Percentiles rank a stretch among this genome's conserved stretches.
Conservation (phyloP, 495 filamentous ascomycete species). For the Penicillium herquei region DNA sequence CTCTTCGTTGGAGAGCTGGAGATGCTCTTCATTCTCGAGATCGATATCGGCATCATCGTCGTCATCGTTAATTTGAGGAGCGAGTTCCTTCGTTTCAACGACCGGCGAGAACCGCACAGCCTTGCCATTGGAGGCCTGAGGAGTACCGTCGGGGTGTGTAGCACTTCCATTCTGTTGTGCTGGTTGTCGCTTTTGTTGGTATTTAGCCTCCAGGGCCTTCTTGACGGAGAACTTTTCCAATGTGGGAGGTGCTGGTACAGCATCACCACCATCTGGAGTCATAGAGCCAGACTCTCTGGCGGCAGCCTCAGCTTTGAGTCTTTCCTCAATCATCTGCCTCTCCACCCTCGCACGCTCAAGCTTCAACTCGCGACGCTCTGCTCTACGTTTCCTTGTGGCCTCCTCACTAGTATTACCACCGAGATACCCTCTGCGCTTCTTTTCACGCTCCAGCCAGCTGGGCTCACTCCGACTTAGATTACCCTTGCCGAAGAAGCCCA, state of each 20-base stretch:
- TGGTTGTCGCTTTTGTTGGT: slow-evolving; percentile 20
- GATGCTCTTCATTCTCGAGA: slow-evolving; percentile 79
- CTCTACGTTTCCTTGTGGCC: slow-evolving; percentile 69
- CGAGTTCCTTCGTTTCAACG: slow-evolving; percentile 56
- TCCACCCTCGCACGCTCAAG: slow-evolving; percentile 85
- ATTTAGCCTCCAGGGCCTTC: slow-evolving; percentile 40
- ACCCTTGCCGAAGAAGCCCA: slow-evolving; percentile 95
- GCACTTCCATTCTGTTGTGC: slow-evolving; percentile 13
- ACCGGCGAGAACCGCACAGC: slow-evolving; percentile 63
- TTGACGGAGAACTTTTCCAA: slow-evolving; percentile 42
- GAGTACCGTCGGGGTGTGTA: background rate
- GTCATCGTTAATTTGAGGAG: slow-evolving; percentile 26
- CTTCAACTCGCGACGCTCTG: slow-evolving; percentile 81
- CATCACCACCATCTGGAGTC: slow-evolving; percentile 13
- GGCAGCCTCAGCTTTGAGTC: slow-evolving; percentile 60
- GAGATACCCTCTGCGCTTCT: slow-evolving; percentile 61
- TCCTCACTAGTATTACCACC: slow-evolving; percentile 72
- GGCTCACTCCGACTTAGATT: slow-evolving; percentile 90
- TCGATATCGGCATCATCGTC: slow-evolving; percentile 29
- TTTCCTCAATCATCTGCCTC: slow-evolving; percentile 72
- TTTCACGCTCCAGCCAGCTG: slow-evolving; percentile 83
- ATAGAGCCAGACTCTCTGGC: slow-evolving; percentile 26
- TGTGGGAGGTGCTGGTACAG: slow-evolving; percentile 16
- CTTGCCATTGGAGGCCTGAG: slow-evolving; percentile 43
- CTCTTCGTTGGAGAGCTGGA: slow-evolving; percentile 87